Percentiles rank a stretch among this genome's conserved stretches.
Conservation (phyloP, 139 green algal genomes). For the Chlorella vulgaris region DNA sequence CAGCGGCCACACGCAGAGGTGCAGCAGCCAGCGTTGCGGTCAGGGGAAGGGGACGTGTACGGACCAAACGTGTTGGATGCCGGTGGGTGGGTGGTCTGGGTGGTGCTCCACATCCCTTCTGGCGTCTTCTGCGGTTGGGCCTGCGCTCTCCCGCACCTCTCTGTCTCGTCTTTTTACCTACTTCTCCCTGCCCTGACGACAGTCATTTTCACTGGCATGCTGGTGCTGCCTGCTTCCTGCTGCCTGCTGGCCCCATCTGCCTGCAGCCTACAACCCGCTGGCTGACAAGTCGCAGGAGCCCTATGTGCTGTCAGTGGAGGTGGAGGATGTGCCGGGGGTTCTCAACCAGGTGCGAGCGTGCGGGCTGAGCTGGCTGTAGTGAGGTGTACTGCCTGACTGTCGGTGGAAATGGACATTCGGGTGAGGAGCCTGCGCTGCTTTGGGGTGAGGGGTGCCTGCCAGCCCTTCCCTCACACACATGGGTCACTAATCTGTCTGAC, state of each 20-base stretch:
- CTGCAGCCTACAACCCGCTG: constrained; percentile 16
- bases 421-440: too few relatives aligned
- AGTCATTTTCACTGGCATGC: too few relatives aligned
- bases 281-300: constrained; percentile 47
- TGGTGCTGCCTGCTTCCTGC: too few relatives aligned
- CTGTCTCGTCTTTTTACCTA: too few relatives aligned
- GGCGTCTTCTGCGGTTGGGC: too few relatives aligned
- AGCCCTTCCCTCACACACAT: too few relatives aligned
- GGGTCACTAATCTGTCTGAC: too few relatives aligned
- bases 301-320: constrained; percentile 90
- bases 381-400: not conserved
- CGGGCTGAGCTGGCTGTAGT: not conserved
- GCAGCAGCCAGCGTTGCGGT: constrained; percentile 10
- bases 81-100: constrained; percentile 14
- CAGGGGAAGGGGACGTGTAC: constrained; percentile 69
- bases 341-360: constrained; percentile 88
- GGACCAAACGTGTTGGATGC: constrained; percentile 70
- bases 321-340: constrained; percentile 90
- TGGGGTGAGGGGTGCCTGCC: too few relatives aligned
- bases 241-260: too few relatives aligned
- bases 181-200: too few relatives aligned
- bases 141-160: too few relatives aligned
- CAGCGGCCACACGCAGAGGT: not conserved
- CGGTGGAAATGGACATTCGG: too few relatives aligned
- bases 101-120: not conserved